Conservation (phyloP, 495 filamentous ascomycete genomes). For the Hypoxylon crocopeplum region DNA sequence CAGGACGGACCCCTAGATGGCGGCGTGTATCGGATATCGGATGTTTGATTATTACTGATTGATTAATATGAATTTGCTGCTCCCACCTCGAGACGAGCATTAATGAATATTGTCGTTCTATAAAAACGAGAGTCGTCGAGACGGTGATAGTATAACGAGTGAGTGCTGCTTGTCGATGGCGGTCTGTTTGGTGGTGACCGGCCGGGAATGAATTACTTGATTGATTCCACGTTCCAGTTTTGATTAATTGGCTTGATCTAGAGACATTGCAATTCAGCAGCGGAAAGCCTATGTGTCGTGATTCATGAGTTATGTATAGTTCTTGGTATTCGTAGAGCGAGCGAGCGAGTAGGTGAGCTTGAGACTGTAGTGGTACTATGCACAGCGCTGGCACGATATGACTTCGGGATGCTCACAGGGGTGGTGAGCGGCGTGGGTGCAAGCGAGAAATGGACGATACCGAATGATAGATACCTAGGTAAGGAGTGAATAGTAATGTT, state of each 20-base stretch:
- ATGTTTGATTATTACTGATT: constrained; percentile 10
- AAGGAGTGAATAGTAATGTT: constrained; percentile 7
- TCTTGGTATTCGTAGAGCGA: too few species aligned
- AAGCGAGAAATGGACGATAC: neutral
- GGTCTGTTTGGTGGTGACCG: too few species aligned
- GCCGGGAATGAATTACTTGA: too few species aligned
- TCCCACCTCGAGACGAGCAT: constrained; percentile 2
- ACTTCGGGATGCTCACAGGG: neutral
- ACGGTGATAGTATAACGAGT: too few species aligned
- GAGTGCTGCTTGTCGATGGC: too few species aligned
- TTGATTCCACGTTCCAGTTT: constrained; percentile 16
- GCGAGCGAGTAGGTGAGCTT: too few species aligned
- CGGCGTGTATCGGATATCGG: constrained; percentile 15
- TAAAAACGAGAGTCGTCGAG: neutral
- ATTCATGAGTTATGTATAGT: too few species aligned
- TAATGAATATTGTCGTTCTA: constrained; percentile 6
- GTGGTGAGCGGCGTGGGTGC: neutral
- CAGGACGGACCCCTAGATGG: constrained; percentile 20
- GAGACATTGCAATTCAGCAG: constrained; percentile 24
- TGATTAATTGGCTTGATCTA: constrained; percentile 7
- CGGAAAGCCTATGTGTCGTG: constrained; percentile 8
- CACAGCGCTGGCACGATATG: constrained; percentile 8
- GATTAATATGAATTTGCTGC: neutral
- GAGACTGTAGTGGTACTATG: constrained; percentile 4
- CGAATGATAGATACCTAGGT: too few species aligned